phyloP scores from a whole-genome alignment of 1,139 yeast species.

The Magnusiomyces sp. region DNA sequence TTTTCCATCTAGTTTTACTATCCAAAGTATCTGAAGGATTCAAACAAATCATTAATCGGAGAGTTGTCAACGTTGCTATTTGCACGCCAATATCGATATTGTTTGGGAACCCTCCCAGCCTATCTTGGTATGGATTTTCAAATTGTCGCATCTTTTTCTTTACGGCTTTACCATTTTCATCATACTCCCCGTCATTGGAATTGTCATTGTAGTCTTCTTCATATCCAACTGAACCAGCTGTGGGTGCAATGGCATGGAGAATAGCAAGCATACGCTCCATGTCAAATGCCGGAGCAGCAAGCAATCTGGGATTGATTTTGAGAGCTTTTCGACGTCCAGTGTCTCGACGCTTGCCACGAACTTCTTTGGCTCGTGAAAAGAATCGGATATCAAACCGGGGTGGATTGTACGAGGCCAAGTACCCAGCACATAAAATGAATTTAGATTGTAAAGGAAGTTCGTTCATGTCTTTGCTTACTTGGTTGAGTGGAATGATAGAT shows the following conservation, averaged over 20 bases:
- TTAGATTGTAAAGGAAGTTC: constrained; percentile 49
- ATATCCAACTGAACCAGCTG: constrained; percentile 17
- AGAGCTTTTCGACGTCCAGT: constrained; percentile 37
- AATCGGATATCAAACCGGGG: constrained; percentile 50
- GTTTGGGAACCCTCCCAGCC: constrained; percentile 29
- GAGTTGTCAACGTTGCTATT: constrained; percentile 50
- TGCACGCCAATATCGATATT: constrained; percentile 48
- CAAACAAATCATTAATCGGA: constrained; percentile 45
- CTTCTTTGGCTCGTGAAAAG: constrained; percentile 52
- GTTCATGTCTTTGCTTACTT: constrained; percentile 3
- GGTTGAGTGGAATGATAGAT: constrained; percentile 1
- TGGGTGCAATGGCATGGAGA: constrained; percentile 45
- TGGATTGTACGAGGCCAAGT: constrained; percentile 59
- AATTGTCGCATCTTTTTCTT: background rate
- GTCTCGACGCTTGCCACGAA: constrained; percentile 37
- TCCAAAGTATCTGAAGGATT: constrained; percentile 50
- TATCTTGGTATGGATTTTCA: constrained; percentile 8
- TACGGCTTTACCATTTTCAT: constrained; percentile 7
- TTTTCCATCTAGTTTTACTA: constrained; percentile 56
- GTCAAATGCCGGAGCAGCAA: constrained; percentile 57
- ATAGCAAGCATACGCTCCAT: constrained; percentile 63
- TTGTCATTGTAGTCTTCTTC: constrained; percentile 19
- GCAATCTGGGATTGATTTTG: constrained; percentile 45
- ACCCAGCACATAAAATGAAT: constrained; percentile 56
- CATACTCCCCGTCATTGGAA: constrained; percentile 22